These are phyloP conservation scores for Ramaria sp. DNA, from an alignment of 768 basidiomycete species.

Conservation along the genomic window DNA sequence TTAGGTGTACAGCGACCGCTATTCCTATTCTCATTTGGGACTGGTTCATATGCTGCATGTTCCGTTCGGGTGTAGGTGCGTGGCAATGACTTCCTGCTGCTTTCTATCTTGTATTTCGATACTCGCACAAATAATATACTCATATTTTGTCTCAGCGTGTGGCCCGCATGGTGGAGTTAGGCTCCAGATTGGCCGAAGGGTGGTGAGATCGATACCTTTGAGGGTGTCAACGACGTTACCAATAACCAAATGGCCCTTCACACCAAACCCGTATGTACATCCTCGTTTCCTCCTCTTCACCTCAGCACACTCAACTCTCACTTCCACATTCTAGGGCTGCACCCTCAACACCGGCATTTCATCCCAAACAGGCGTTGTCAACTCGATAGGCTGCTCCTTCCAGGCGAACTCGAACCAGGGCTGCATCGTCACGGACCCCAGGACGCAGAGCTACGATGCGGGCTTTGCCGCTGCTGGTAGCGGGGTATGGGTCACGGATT, in stretches of 20 bases:
- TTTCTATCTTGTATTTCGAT: not conserved
- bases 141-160: constrained; percentile 38
- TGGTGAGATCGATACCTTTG: constrained; percentile 70
- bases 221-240: constrained; percentile 55
- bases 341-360: constrained; percentile 46
- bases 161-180: constrained; percentile 36
- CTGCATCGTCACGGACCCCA: constrained; percentile 52
- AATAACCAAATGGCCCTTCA: constrained; percentile 69
- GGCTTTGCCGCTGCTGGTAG: constrained; percentile 52
- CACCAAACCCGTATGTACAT: constrained; percentile 35
- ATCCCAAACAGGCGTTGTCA: constrained; percentile 29
- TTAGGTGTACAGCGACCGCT: no score
- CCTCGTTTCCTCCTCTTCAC: not conserved
- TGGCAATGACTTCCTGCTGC: not conserved
- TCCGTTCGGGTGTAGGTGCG: constrained; percentile 15
- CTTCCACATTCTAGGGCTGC: not conserved
- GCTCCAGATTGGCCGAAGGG: constrained; percentile 44
- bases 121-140: not conserved
- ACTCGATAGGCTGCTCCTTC: constrained; percentile 51
- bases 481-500: constrained; percentile 69
- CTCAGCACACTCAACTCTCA: not conserved
- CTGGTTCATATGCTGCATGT: constrained; percentile 57
- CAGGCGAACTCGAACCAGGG: constrained; percentile 48
- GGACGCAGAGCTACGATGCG: constrained; percentile 47
- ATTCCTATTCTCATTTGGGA: no score